Evolutionary conservation across 805 yeast species (phyloP).

Genomic region (Soucietia sequanensis): DNA sequence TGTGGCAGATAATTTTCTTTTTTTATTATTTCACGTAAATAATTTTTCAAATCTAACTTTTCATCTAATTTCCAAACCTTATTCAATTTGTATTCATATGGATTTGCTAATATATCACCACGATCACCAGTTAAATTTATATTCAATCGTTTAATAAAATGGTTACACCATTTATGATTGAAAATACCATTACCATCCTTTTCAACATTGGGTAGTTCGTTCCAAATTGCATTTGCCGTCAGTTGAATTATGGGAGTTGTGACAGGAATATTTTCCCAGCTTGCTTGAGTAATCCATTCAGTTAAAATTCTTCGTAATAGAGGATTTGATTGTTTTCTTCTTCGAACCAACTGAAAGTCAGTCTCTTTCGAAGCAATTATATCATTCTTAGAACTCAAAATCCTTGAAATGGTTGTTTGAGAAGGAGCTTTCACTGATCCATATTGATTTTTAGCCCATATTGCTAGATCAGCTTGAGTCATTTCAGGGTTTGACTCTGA

Average conservation of each 20-base stretch:
- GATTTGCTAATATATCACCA: conserved; percentile 35
- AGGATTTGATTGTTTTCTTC: conserved; percentile 56
- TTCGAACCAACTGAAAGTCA: conserved; percentile 49
- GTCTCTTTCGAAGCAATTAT: conserved; percentile 48
- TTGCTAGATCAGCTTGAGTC: conserved; percentile 65
- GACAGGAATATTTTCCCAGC: conserved; percentile 65
- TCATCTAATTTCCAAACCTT: conserved; percentile 65
- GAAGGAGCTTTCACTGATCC: conserved; percentile 56
- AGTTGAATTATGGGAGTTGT: conserved; percentile 62
- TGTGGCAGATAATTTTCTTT: conserved; percentile 41
- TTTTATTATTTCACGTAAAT: conserved; percentile 32
- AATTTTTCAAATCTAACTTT: conserved; percentile 45
- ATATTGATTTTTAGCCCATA: conserved; percentile 60
- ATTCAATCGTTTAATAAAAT: conserved; percentile 48
- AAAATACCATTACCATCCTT: conserved; percentile 68
- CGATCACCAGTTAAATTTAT: conserved; percentile 49
- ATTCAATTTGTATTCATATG: conserved; percentile 29
- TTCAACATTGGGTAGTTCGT: conserved; percentile 48
- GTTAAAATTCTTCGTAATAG: conserved; percentile 56
- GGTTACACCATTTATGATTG: conserved; percentile 59
- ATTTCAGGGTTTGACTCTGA: conserved; percentile 65
- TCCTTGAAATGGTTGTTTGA: conserved; percentile 65
- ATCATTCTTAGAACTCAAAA: conserved; percentile 56
- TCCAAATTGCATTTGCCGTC: conserved; percentile 66
- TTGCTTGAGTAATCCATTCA: conserved; percentile 69